phyloP scores from a whole-genome alignment of 1,139 yeast species.

The Taphrina flavorubra region DNA sequence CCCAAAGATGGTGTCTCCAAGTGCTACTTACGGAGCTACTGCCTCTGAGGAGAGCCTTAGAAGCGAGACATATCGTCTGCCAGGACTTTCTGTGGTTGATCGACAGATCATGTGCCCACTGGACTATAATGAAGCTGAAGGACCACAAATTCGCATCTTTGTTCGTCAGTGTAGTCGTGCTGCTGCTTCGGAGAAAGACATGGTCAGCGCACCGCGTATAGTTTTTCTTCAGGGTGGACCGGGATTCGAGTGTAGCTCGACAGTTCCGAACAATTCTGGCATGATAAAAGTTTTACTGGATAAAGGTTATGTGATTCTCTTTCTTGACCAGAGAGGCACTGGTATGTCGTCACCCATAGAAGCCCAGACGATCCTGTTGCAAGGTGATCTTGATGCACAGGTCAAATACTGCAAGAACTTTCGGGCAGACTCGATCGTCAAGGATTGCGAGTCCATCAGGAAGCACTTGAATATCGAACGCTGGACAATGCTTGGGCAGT shows the following conservation, averaged over 20 bases:
- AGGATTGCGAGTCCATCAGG: slow-evolving; percentile 60
- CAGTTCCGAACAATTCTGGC: slow-evolving; percentile 54
- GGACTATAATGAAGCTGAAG: slow-evolving; percentile 33
- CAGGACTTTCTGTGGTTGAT: slow-evolving; percentile 27
- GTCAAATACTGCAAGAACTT: slow-evolving; percentile 56
- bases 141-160: slow-evolving; percentile 39
- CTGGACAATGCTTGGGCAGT: slow-evolving; percentile 64
- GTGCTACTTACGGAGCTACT: not conserved
- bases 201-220: slow-evolving; percentile 46
- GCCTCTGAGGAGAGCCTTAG: not conserved
- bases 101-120: slow-evolving; percentile 42
- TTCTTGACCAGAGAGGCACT: slow-evolving; percentile 60
- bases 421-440: slow-evolving; percentile 54
- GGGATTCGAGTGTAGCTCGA: slow-evolving; percentile 55
- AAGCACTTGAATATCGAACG: slow-evolving; percentile 51
- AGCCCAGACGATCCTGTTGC: slow-evolving; percentile 45
- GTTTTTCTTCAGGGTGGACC: slow-evolving; percentile 66
- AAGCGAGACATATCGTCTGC: slow-evolving; percentile 7
- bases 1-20: not conserved
- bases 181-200: slow-evolving; percentile 37
- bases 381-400: slow-evolving; percentile 50
- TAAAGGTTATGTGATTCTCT: slow-evolving; percentile 58
- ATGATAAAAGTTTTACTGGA: slow-evolving; percentile 55
- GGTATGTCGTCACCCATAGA: slow-evolving; percentile 28
- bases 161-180: slow-evolving; percentile 44